These are phyloP conservation scores for Marasmius oreades DNA, from an alignment of 1,284 basidiomycete species.

Conservation along the genomic window DNA sequence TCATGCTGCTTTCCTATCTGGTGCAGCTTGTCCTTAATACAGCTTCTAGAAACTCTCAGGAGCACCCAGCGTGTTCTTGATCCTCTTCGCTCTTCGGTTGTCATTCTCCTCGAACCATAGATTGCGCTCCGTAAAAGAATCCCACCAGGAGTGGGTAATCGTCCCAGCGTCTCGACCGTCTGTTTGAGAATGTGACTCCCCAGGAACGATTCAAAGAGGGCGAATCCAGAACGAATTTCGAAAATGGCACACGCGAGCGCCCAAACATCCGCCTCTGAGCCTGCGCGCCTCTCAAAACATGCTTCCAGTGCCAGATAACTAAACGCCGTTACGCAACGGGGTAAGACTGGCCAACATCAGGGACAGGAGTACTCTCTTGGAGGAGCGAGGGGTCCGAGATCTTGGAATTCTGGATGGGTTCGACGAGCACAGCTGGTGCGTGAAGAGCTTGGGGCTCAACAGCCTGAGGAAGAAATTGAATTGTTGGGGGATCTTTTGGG, in stretches of 20 bases:
- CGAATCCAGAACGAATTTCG: conserved; percentile 31
- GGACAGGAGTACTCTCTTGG: conserved; percentile 25
- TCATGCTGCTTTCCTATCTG: conserved; percentile 23
- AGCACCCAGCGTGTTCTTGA: conserved; percentile 20
- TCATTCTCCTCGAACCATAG: conserved; percentile 32
- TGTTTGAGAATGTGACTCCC: conserved; percentile 28
- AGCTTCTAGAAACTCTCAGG: conserved; percentile 24
- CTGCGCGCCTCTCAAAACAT: conserved; percentile 24
- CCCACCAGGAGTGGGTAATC: conserved; percentile 35
- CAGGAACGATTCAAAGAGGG: conserved; percentile 33
- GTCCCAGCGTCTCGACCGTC: conserved; percentile 30
- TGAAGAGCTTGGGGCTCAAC: conserved; percentile 23
- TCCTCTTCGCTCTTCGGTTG: conserved; percentile 23
- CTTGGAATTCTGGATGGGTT: conserved; percentile 23
- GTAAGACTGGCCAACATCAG: conserved; percentile 35
- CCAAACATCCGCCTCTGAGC: conserved; percentile 32
- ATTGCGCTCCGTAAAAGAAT: conserved; percentile 20
- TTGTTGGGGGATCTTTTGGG: conserved; percentile 33
- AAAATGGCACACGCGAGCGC: conserved; percentile 33
- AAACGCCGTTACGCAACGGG: conserved; percentile 20
- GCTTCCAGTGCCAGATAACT: conserved; percentile 31
- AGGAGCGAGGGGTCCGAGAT: conserved; percentile 22
- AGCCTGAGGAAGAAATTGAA: conserved; percentile 29
- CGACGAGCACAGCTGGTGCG: conserved; percentile 29
- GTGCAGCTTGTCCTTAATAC: conserved; percentile 26